Conservation (phyloP, 208 protist species). For the Trypanosoma platydactyli region DNA sequence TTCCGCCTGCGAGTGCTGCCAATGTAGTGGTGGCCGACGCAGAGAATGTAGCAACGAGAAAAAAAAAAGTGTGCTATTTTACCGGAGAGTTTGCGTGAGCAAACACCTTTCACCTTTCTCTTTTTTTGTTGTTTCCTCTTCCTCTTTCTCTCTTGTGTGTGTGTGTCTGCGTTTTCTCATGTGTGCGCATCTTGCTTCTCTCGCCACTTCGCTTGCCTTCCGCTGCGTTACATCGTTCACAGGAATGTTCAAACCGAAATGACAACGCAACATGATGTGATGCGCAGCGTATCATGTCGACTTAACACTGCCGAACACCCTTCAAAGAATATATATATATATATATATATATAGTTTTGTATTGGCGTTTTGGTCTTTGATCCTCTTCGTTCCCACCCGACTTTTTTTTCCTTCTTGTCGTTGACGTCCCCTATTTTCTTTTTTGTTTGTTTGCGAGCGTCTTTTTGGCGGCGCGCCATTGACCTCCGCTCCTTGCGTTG, state of each 20-base stretch:
- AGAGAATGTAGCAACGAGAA: not conserved
- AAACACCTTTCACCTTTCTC: too few relatives aligned
- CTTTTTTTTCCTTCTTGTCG: not conserved
- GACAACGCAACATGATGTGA: too few relatives aligned
- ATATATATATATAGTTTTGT: not conserved
- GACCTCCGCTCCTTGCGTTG: not conserved
- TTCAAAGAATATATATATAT: slow-evolving; percentile 5
- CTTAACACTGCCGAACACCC: too few relatives aligned
- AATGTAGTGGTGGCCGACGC: slow-evolving; percentile 1
- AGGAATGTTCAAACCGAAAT: too few relatives aligned
- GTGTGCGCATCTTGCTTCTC: too few relatives aligned
- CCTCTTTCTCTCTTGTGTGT: slow-evolving; percentile 3
- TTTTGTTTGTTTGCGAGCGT: not conserved
- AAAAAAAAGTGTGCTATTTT: not conserved
- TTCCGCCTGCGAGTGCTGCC: slow-evolving; percentile 13
- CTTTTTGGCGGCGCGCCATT: not conserved
- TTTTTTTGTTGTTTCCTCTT: too few relatives aligned
- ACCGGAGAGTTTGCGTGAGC: too few relatives aligned
- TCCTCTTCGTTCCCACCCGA: not conserved
- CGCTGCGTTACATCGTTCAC: too few relatives aligned
- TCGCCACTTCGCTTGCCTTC: too few relatives aligned
- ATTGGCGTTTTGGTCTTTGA: not conserved
- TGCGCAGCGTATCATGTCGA: too few relatives aligned
- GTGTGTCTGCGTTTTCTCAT: not conserved
- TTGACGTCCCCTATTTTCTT: not conserved